A percentile compares a stretch with the other conserved stretches of the same genome.
phyloP scores from a whole-genome alignment of 2,329 filamentous ascomycete species.

The Podosphaera xanthii region DNA sequence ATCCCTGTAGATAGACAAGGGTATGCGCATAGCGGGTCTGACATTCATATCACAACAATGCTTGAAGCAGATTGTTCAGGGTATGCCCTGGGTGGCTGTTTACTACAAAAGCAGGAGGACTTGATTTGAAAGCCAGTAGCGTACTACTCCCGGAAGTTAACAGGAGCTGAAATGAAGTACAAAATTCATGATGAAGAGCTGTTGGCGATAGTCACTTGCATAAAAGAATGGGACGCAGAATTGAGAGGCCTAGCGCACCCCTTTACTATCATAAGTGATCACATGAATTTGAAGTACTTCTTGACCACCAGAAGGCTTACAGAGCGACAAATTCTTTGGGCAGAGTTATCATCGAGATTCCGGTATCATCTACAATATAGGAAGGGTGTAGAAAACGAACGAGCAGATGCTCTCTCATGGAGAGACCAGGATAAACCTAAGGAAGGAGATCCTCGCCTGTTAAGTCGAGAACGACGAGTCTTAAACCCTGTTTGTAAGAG shows the following conservation, averaged over 20 bases:
- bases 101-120: no score
- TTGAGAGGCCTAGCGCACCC: background rate
- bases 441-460: background rate
- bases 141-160: no score
- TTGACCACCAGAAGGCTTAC: background rate
- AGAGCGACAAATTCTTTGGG: background rate
- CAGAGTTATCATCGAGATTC: background rate
- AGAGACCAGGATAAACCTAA: no score
- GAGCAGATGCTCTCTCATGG: no score
- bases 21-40: no score
- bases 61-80: no score
- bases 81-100: no score
- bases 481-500: background rate
- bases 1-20: no score
- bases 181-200: no score
- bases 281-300: slow-evolving; percentile 1
- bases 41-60: no score
- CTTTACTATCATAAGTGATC: background rate
- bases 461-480: background rate
- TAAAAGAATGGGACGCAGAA: background rate
- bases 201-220: background rate
- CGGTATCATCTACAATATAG: background rate
- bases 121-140: no score
- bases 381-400: background rate
- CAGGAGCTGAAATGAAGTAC: no score